Evolutionary conservation across 768 basidiomycete species (phyloP).

Genomic region (Auricularia sp.): DNA sequence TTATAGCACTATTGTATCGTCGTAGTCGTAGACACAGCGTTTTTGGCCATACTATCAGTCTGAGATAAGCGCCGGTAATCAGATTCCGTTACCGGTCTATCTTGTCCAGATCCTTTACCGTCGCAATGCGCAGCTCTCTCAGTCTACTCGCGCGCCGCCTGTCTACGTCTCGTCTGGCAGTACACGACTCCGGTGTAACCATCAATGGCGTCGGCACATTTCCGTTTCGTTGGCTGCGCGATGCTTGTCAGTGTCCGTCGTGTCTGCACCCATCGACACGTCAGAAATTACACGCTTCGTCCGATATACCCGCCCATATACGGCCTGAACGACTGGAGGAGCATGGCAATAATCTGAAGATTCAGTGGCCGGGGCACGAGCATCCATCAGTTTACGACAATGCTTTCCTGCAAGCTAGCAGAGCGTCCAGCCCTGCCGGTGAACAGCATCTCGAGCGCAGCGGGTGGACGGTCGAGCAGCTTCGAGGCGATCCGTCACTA

Average conservation of each 20-base stretch:
- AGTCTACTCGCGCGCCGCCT: too few species aligned
- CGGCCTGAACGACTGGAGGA: constrained; percentile 35
- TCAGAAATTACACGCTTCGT: constrained; percentile 68
- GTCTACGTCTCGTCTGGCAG: too few species aligned
- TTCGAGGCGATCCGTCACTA: constrained; percentile 32
- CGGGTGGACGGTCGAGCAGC: constrained; percentile 37
- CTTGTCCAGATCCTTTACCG: too few species aligned
- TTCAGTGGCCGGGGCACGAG: constrained; percentile 40
- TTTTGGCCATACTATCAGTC: too few species aligned
- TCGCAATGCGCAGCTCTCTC: too few species aligned
- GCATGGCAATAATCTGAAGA: constrained; percentile 33
- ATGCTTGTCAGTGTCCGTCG: constrained; percentile 63
- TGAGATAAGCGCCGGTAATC: too few species aligned
- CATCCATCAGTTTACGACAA: constrained; percentile 47
- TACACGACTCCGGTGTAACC: not conserved
- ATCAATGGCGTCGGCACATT: constrained; percentile 23
- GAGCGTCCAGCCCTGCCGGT: constrained; percentile 36
- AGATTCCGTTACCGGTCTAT: too few species aligned
- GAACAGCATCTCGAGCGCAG: constrained; percentile 22
- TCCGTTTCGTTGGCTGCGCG: constrained; percentile 72
- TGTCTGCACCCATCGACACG: constrained; percentile 70
- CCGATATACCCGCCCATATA: constrained; percentile 49
- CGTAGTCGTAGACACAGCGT: too few species aligned
- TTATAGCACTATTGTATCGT: too few species aligned
- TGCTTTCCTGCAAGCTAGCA: constrained; percentile 42